Percentiles rank a stretch among this genome's conserved stretches.
These are phyloP conservation scores for Amyloporia xantha DNA, from an alignment of 768 basidiomycete genomes.

Conservation along the genomic window DNA sequence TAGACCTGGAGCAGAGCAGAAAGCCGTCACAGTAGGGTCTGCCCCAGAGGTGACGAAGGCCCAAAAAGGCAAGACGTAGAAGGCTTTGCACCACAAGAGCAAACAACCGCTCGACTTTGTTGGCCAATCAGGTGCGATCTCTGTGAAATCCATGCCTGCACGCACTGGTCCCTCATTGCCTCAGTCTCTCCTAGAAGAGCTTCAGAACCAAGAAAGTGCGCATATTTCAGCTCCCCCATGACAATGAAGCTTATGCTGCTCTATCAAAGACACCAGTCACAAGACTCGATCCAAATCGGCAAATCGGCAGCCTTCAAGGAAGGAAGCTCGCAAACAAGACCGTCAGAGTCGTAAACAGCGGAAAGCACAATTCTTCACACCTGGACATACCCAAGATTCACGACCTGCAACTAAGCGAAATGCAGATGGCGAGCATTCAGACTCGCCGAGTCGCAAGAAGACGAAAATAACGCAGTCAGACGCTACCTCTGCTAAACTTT, in stretches of 20 bases:
- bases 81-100: constrained; percentile 2
- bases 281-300: constrained; percentile 13
- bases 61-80: neutral
- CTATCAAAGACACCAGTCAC: constrained; percentile 5
- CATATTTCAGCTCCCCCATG: neutral
- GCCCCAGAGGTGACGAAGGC: no score
- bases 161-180: constrained; percentile 22
- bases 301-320: constrained; percentile 35
- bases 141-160: constrained; percentile 18
- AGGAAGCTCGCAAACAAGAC: constrained; percentile 58
- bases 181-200: constrained; percentile 22
- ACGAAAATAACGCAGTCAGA: constrained; percentile 20
- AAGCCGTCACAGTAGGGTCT: no score
- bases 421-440: constrained; percentile 37
- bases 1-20: no score
- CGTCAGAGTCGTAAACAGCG: constrained; percentile 54
- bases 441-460: constrained; percentile 48
- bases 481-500: neutral
- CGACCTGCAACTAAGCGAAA: constrained; percentile 26
- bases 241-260: neutral
- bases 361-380: constrained; percentile 54
- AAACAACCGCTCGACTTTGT: constrained; percentile 1
- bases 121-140: neutral
- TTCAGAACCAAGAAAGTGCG: constrained; percentile 13
- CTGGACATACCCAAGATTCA: constrained; percentile 7